These are phyloP conservation scores for Cucurbita ficifolia DNA, from an alignment of 306 rosid genomes.

Conservation along the genomic window DNA sequence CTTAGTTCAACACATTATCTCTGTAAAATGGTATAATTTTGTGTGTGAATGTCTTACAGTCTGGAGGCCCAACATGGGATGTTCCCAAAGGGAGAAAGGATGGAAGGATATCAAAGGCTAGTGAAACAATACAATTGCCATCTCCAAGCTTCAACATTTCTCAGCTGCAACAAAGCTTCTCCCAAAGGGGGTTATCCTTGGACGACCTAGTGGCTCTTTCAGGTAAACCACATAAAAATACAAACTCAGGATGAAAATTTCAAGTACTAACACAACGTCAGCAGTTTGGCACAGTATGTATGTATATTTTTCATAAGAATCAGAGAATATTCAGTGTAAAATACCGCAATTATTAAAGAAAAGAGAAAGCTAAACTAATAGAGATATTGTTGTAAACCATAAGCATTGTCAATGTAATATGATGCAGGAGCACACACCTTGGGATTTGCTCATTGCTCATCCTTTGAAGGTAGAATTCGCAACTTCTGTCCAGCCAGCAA, in stretches of 20 bases:
- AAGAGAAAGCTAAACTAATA: not conserved
- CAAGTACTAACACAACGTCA: not conserved
- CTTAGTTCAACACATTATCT: not conserved
- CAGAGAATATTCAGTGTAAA: not conserved
- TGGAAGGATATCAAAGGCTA: slow-evolving; percentile 67
- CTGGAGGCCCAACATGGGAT: slow-evolving; percentile 83
- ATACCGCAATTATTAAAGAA: not conserved
- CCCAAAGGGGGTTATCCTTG: slow-evolving; percentile 35
- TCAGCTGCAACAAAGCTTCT: slow-evolving; percentile 32
- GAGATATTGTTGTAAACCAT: not conserved
- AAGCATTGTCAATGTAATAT: not conserved
- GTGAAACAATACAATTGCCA: slow-evolving; percentile 56
- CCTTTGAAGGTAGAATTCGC: slow-evolving; percentile 37
- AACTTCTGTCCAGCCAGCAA: slow-evolving; percentile 41
- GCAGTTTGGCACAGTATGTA: not conserved
- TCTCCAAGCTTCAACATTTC: slow-evolving; percentile 64
- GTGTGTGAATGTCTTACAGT: slow-evolving; percentile 19
- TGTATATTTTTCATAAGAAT: too few relatives aligned
- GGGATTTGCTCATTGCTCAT: slow-evolving; percentile 82
- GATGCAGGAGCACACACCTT: slow-evolving; percentile 77
- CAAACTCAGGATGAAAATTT: not conserved
- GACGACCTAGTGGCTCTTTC: slow-evolving; percentile 44
- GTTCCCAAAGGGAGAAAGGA: slow-evolving; percentile 46
- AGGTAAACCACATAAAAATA: slow-evolving; percentile 13
- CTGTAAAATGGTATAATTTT: not conserved